Percentiles rank a stretch among this genome's conserved stretches.
Evolutionary conservation across 805 yeast genomes (phyloP).

Genomic region (Zygosaccharomyces kombuchaensis): DNA sequence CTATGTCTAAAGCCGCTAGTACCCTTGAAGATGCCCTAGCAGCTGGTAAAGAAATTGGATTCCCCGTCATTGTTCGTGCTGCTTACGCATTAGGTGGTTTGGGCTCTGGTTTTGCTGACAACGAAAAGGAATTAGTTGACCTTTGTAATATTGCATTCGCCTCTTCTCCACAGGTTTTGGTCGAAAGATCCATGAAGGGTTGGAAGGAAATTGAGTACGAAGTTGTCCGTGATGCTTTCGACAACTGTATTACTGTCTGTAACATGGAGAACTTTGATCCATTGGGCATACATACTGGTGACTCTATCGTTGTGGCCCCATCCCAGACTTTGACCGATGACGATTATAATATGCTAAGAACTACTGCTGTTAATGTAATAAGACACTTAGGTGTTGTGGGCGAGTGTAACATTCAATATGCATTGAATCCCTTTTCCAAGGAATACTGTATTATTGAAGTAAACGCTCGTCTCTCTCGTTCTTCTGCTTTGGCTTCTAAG

Average conservation of each 20-base stretch:
- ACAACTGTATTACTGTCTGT: slow-evolving; percentile 97
- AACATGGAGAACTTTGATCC: slow-evolving; percentile 99
- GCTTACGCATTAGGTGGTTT: slow-evolving; percentile 97
- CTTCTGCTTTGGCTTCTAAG: slow-evolving; percentile 98
- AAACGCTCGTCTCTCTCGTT: slow-evolving; percentile 94
- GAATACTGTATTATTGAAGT: slow-evolving; percentile 98
- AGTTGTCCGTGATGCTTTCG: slow-evolving; percentile 95
- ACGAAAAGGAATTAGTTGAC: slow-evolving; percentile 73
- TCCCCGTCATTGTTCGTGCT: slow-evolving; percentile 95
- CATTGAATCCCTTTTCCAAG: slow-evolving; percentile 86
- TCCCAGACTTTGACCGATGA: slow-evolving; percentile 96
- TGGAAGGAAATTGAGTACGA: slow-evolving; percentile 99
- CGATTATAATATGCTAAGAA: slow-evolving; percentile 95
- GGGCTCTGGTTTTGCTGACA: slow-evolving; percentile 96
- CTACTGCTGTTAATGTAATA: slow-evolving; percentile 95
- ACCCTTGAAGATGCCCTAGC: slow-evolving; percentile 73
- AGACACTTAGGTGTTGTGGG: slow-evolving; percentile 98
- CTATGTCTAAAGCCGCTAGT: slow-evolving; percentile 83
- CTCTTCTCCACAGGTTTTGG: slow-evolving; percentile 90
- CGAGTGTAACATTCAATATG: slow-evolving; percentile 97
- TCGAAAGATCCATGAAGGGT: slow-evolving; percentile 96
- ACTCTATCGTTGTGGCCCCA: slow-evolving; percentile 97
- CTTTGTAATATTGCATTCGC: slow-evolving; percentile 91
- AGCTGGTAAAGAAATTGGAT: slow-evolving; percentile 85
- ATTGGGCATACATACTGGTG: slow-evolving; percentile 97